phyloP scores from a whole-genome alignment of 495 filamentous ascomycete species.

The Cercophora newfieldiana region DNA sequence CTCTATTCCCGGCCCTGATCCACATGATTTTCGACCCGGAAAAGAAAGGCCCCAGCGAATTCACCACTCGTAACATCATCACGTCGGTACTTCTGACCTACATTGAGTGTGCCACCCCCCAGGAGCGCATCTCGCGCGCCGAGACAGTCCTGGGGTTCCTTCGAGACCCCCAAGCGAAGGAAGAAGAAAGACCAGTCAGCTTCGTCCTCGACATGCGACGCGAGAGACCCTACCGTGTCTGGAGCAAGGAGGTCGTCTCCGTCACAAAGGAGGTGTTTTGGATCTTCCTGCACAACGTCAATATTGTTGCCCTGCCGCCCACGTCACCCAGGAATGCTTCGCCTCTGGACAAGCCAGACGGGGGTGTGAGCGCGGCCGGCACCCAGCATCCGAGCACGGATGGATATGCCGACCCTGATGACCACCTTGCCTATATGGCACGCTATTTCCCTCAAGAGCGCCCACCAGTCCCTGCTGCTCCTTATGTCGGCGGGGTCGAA shows the following conservation, averaged over 20 bases:
- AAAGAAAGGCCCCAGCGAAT: conserved; percentile 95
- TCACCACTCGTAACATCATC: conserved; percentile 85
- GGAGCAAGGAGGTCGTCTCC: conserved; percentile 87
- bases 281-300: conserved; percentile 95
- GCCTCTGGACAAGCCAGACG: not conserved
- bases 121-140: conserved; percentile 61
- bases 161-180: conserved; percentile 74
- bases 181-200: conserved; percentile 69
- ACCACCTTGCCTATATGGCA: conserved; percentile 54
- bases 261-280: conserved; percentile 99
- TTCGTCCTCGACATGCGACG: conserved; percentile 90
- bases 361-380: conserved; percentile 1
- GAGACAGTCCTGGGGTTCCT: conserved; percentile 72
- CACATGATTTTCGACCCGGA: conserved; percentile 94
- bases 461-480: conserved; percentile 89
- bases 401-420: conserved; percentile 30
- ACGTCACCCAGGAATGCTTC: conserved; percentile 33
- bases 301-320: conserved; percentile 67
- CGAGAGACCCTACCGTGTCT: conserved; percentile 84
- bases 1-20: conserved; percentile 83
- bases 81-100: conserved; percentile 84
- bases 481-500: conserved; percentile 96
- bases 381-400: not conserved
- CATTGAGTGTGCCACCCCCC: conserved; percentile 58
- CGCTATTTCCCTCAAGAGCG: conserved; percentile 84